Conservation (phyloP, 257 asterid genomes). For the Mitragyna speciosa region DNA sequence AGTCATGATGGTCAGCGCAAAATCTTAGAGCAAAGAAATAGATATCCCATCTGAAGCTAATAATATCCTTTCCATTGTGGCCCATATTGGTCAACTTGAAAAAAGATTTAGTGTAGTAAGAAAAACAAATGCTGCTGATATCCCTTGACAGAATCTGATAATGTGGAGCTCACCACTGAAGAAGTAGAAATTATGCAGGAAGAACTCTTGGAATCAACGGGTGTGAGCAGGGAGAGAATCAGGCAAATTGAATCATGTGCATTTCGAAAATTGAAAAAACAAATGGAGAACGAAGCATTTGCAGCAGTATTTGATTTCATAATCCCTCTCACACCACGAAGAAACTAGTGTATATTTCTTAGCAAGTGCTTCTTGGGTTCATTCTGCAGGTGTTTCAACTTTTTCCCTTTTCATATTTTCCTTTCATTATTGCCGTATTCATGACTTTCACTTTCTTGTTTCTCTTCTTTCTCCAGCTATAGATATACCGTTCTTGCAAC, state of each 20-base stretch:
- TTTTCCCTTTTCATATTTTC: slow-evolving; percentile 8
- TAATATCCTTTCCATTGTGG: slow-evolving; percentile 26
- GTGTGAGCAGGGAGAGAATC: slow-evolving; percentile 90
- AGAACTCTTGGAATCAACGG: slow-evolving; percentile 66
- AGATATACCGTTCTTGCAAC: slow-evolving; percentile 16
- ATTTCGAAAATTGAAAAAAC: slow-evolving; percentile 82
- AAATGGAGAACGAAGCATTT: slow-evolving; percentile 75
- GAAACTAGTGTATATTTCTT: slow-evolving; percentile 15
- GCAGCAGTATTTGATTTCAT: slow-evolving; percentile 63
- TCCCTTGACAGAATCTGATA: slow-evolving; percentile 41
- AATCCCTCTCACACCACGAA: slow-evolving; percentile 2
- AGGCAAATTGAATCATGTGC: slow-evolving; percentile 84
- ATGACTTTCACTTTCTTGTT: background rate
- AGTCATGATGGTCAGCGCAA: slow-evolving; percentile 52
- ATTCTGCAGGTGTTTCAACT: slow-evolving; percentile 18
- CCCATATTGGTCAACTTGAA: slow-evolving; percentile 35
- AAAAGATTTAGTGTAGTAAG: slow-evolving; percentile 28
- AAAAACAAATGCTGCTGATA: slow-evolving; percentile 46
- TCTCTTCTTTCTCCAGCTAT: background rate
- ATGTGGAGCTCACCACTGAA: slow-evolving; percentile 62
- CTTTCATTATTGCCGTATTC: background rate
- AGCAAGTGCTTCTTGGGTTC: slow-evolving; percentile 38
- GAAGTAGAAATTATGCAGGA: slow-evolving; percentile 66
- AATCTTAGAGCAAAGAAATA: slow-evolving; percentile 26
- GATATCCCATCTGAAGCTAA: slow-evolving; percentile 15